These are phyloP conservation scores for Orbilia quercus DNA, from an alignment of 2,329 filamentous ascomycete genomes.

Conservation along the genomic window DNA sequence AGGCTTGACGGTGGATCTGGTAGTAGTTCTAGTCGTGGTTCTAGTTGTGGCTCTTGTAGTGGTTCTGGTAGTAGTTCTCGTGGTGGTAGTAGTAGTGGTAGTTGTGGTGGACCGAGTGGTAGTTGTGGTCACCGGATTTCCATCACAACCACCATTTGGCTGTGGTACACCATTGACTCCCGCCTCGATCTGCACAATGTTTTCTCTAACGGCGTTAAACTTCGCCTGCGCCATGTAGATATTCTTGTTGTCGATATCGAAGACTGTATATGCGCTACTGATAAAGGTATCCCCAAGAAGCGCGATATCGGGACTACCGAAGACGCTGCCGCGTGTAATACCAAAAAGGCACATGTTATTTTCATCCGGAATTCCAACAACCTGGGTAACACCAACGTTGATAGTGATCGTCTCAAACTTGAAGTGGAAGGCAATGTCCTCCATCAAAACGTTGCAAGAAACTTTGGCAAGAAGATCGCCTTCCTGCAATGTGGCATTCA, in stretches of 20 bases:
- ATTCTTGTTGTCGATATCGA: constrained; percentile 68
- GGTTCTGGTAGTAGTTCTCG: constrained; percentile 16
- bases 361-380: constrained; percentile 58
- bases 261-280: constrained; percentile 71
- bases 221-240: constrained; percentile 69
- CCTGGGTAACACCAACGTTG: constrained; percentile 16
- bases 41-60: constrained; percentile 15
- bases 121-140: constrained; percentile 14
- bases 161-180: constrained; percentile 29
- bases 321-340: constrained; percentile 64
- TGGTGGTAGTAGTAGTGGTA: constrained; percentile 7
- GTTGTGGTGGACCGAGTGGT: constrained; percentile 11
- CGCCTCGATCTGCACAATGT: constrained; percentile 41
- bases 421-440: constrained; percentile 29
- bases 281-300: constrained; percentile 72
- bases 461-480: constrained; percentile 16
- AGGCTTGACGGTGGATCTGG: constrained; percentile 10
- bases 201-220: constrained; percentile 63
- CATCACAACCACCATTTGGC: constrained; percentile 27
- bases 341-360: constrained; percentile 68
- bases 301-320: constrained; percentile 62
- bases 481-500: constrained; percentile 2
- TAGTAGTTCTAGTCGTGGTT: constrained; percentile 14
- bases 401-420: constrained; percentile 27
- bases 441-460: constrained; percentile 23